These are phyloP conservation scores for Tardiomyces digboiensis DNA, from an alignment of 1,139 yeast genomes.

Conservation along the genomic window DNA sequence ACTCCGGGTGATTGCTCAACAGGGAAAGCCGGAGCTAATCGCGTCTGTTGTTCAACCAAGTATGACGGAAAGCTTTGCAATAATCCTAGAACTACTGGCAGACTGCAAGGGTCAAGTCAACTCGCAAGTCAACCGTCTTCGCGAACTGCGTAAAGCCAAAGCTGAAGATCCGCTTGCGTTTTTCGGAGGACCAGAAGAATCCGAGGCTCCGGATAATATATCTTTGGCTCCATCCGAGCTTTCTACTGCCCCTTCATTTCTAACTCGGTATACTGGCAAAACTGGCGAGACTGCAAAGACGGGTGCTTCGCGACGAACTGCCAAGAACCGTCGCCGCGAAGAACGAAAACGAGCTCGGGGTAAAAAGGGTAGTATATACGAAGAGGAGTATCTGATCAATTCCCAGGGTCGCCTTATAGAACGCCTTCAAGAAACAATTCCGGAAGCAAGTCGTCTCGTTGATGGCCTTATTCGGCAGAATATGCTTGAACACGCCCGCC, in stretches of 20 bases:
- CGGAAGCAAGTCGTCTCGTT: constrained; percentile 64
- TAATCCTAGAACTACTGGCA: constrained; percentile 77
- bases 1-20: constrained; percentile 34
- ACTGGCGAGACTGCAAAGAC: constrained; percentile 95
- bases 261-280: constrained; percentile 93
- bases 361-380: constrained; percentile 94
- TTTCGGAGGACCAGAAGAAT: constrained; percentile 33
- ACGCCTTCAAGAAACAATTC: constrained; percentile 62
- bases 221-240: constrained; percentile 94
- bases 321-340: constrained; percentile 88
- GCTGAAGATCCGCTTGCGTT: constrained; percentile 78
- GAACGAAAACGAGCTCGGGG: constrained; percentile 96
- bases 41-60: constrained; percentile 59
- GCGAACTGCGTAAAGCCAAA: constrained; percentile 80
- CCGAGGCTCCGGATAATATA: constrained; percentile 79
- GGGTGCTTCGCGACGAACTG: constrained; percentile 86
- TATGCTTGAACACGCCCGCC: constrained; percentile 73
- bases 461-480: constrained; percentile 68
- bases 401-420: constrained; percentile 86
- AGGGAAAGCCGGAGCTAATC: constrained; percentile 30
- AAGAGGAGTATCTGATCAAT: constrained; percentile 85
- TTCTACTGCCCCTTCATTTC: constrained; percentile 85
- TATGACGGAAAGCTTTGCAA: constrained; percentile 80
- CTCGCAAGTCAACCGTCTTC: constrained; percentile 74
- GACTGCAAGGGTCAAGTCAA: constrained; percentile 82